Base-by-base conservation (phyloP, 345 rosid genomes). In the Hevea brasiliensis region DNA sequence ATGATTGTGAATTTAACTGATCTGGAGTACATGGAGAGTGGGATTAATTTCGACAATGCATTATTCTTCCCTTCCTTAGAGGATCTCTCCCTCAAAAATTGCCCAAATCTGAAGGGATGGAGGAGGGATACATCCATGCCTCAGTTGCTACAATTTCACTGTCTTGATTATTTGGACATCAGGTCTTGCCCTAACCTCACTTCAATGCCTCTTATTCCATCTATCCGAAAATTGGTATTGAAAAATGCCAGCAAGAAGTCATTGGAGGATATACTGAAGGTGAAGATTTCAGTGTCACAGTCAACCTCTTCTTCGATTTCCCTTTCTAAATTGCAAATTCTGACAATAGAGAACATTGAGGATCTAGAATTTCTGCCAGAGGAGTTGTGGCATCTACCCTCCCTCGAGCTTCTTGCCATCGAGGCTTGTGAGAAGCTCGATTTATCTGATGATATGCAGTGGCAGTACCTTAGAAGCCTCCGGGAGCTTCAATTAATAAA, bases 181-280 rank as follows among this genome's bases (percentile, higher is more conserved):
- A n/a, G n/a, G n/a, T n/a, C n/a, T n/a, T n/a, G n/a, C n/a, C n/a
- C n/a, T n/a, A n/a, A n/a, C n/a, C n/a, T n/a, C n/a, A n/a, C n/a
- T n/a, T n/a, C n/a, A n/a, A 35, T 75, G 70, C 79, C 74, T 14
- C 18, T 7, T 1, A 20, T n/a, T 63, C 79, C 73, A 51, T 41
- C 69, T 50, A n/a, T 75, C 21, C 26, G 50, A 50, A 0, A 5
- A 1, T 24, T 68, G 32, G 1, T 53, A 18, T 5, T 53, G 20
- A 15, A 44, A 8, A 57, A 26, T 41, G 35, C 23, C 20, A 54
- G 58, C 58, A 8, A 2, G 26, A 54, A 54, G n/a, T 54, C 9
- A 54, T 54, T 54, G 24, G 58, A 54, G 10, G 58, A 21, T 9
- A 4, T 54, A 21, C 7, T 54, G 58, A 54, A 54, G 58, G n/a